Evolutionary conservation across 2,329 filamentous ascomycete genomes (phyloP).

Genomic region (Sarocladium kiliense): DNA sequence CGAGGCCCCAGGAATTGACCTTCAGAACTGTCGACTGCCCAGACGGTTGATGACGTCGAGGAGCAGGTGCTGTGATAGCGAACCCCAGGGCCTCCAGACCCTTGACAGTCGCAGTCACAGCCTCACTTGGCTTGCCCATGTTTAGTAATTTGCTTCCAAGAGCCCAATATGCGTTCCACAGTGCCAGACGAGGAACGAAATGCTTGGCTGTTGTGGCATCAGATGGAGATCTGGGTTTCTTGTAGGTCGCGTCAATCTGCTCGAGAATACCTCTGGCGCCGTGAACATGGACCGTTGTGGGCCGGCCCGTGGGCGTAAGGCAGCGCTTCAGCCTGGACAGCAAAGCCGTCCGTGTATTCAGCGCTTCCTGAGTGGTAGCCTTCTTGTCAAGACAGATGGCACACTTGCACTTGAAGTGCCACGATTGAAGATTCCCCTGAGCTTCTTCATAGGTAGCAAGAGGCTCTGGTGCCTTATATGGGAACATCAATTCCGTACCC

Average conservation of each 20-base stretch:
- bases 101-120: neutral
- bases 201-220: neutral
- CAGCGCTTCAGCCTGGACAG: neutral
- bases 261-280: neutral
- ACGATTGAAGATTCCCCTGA: conserved; percentile 24
- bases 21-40: neutral
- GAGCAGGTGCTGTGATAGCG: neutral
- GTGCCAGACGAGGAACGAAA: neutral
- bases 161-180: neutral
- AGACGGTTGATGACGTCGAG: neutral
- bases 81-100: neutral
- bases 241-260: neutral
- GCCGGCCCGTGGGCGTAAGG: neutral
- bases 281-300: neutral
- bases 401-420: conserved; percentile 39
- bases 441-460: conserved; percentile 21
- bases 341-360: neutral
- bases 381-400: conserved; percentile 27
- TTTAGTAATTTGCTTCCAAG: neutral
- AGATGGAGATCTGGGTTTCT: neutral
- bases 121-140: neutral
- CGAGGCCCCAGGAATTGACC: neutral
- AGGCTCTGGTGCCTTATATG: conserved; percentile 23
- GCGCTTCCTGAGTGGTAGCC: neutral
- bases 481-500: conserved; percentile 39